Percentiles rank a stretch among this genome's conserved stretches.
Evolutionary conservation across 2,329 filamentous ascomycete species (phyloP).

Genomic region (Lasiodiplodia citricola): DNA sequence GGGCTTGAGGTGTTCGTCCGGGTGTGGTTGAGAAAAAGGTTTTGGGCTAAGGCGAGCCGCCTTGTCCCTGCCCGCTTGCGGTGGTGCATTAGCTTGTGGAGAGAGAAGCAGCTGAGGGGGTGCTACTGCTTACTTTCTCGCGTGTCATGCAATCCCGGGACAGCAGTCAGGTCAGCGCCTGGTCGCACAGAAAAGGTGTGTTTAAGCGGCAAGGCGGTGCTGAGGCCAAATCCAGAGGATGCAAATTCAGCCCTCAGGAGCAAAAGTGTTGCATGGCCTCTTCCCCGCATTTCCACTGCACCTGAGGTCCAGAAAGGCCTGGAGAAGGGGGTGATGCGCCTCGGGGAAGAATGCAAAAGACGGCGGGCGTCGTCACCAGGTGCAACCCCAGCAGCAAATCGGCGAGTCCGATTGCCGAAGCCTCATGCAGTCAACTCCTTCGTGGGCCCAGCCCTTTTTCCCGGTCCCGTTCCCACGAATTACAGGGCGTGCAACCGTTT

Average conservation of each 20-base stretch:
- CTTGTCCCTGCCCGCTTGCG: conserved; percentile 3
- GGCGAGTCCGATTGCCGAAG: neutral
- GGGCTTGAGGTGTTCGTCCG: neutral
- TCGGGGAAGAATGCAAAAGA: neutral
- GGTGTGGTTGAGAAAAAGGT: neutral
- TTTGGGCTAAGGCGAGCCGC: conserved; percentile 10
- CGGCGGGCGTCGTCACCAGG: neutral
- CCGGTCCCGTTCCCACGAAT: neutral
- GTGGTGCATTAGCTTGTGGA: neutral
- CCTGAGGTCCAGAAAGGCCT: neutral
- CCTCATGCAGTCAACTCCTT: neutral
- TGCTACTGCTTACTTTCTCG: neutral
- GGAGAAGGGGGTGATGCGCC: neutral
- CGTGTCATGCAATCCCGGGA: neutral
- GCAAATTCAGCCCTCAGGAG: neutral
- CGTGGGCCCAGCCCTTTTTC: neutral
- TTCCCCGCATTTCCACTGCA: conserved; percentile 1
- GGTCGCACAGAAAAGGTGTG: neutral
- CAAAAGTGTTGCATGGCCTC: too few relatives aligned
- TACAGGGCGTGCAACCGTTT: neutral
- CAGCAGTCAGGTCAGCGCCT: neutral
- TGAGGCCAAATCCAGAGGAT: neutral
- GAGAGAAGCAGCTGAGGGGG: neutral
- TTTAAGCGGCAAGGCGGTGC: neutral
- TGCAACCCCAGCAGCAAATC: neutral